A percentile compares a stretch with the other conserved stretches of the same genome.
These are phyloP conservation scores for Emericellopsis terricola DNA, from an alignment of 495 filamentous ascomycete species.

Conservation along the genomic window DNA sequence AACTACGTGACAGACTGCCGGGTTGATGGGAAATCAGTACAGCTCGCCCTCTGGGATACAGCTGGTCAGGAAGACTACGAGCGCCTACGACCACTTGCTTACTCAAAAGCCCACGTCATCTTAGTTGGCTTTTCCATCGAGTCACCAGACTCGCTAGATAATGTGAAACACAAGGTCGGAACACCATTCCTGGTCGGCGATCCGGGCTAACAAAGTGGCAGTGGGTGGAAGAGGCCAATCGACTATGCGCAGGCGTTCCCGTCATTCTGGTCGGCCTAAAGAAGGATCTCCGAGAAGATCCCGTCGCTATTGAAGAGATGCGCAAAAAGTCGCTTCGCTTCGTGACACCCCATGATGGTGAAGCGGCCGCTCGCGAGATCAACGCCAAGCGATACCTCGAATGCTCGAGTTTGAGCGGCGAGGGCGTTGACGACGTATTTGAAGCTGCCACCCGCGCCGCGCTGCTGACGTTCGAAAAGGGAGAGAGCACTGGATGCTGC, in stretches of 20 bases:
- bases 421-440: conserved; percentile 97
- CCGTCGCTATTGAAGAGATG: conserved; percentile 90
- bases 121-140: conserved; percentile 93
- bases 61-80: conserved; percentile 99
- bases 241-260: conserved; percentile 81
- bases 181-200: neutral
- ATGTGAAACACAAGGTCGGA: conserved; percentile 85
- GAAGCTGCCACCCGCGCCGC: conserved; percentile 95
- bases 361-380: conserved; percentile 62
- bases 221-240: conserved; percentile 96
- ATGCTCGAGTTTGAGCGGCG: conserved; percentile 90
- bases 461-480: conserved; percentile 77
- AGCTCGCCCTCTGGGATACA: conserved; percentile 97
- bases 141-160: conserved; percentile 90
- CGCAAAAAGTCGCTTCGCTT: conserved; percentile 83
- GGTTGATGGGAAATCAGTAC: conserved; percentile 94
- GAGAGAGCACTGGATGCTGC: conserved; percentile 69
- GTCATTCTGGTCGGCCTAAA: conserved; percentile 96
- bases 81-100: conserved; percentile 80
- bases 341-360: conserved; percentile 61
- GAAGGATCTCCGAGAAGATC: conserved; percentile 93
- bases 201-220: conserved; percentile 13
- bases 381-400: conserved; percentile 94
- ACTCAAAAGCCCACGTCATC: conserved; percentile 94
- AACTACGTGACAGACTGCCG: conserved; percentile 99